Evolutionary conservation across 352 stramenopile genomes (phyloP).

Genomic region (Phytophthora parvispora): DNA sequence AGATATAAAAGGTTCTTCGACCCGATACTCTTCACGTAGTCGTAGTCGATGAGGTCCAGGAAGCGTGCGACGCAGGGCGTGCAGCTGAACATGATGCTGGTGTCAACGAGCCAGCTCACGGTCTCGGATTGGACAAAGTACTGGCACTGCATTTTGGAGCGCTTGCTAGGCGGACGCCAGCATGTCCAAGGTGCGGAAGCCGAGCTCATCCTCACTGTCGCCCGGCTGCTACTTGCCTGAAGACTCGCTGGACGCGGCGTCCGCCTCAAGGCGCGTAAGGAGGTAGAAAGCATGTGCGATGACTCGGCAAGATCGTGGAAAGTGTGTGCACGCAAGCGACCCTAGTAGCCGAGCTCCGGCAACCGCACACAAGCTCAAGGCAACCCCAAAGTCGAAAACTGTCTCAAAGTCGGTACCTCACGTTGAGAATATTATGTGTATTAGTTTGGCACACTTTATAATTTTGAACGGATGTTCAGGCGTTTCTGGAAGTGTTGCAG

Average conservation of each 20-base stretch:
- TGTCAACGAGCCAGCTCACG: conserved; percentile 86
- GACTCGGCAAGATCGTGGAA: conserved; percentile 56
- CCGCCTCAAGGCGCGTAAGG: conserved; percentile 35
- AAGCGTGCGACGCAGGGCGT: conserved; percentile 65
- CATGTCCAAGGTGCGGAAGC: conserved; percentile 71
- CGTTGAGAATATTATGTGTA: no score
- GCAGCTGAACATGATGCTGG: conserved; percentile 68
- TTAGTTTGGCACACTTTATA: no score
- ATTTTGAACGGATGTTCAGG: no score
- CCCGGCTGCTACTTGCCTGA: conserved; percentile 66
- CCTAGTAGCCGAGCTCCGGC: conserved; percentile 74
- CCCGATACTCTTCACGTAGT: conserved; percentile 66
- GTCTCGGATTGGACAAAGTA: conserved; percentile 90
- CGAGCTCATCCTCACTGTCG: conserved; percentile 67
- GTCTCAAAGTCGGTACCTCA: no score
- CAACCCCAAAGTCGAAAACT: no score
- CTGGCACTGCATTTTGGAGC: conserved; percentile 82
- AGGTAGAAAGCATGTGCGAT: conserved; percentile 41
- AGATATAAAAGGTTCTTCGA: conserved; percentile 72
- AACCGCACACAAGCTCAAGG: no score
- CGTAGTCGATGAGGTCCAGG: conserved; percentile 69
- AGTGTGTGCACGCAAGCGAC: conserved; percentile 77
- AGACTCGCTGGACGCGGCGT: conserved; percentile 44
- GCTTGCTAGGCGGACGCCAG: conserved; percentile 79
- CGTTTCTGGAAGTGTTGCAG: no score